Evolutionary conservation across 108 stramenopile species (phyloP), one percentile per base, ranked within the genome.

Genomic region (Nitzschia sp.): DNA sequence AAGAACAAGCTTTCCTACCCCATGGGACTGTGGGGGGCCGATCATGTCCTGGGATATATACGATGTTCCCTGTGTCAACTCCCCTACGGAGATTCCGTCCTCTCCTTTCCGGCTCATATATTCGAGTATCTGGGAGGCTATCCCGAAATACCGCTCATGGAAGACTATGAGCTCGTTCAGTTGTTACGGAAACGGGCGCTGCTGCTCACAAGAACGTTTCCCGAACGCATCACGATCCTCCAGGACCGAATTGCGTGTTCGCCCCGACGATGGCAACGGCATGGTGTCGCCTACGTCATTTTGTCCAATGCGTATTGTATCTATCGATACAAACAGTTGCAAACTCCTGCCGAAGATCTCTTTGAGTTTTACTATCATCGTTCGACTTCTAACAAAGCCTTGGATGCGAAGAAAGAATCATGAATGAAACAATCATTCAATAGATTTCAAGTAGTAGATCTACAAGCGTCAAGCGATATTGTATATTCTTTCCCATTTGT

Each of bases 11-110:
- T 44, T 5, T 22, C 36, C 17, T 26, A 31, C 1, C 60, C 60
- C 1, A 25, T 34, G 5, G 60, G 60, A 1, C 36, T 61, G 28
- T 41, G 36, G 36, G 60, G 60, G n/a, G 60, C 60, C 26, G 60
- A 41, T 25, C 35, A 26, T 44, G 31, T 61, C 38, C 23, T 61
- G 35, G 60, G 60, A 45, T 61, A 61, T 9, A 44, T 61, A 19
- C 60, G 60, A 26, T 61, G 76, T 34, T 57, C 41, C 1, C 13
- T 87, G 26, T 90, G 73, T 58, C 72, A 79, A 21, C 75, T 93
- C n/a, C 91, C 91, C 0, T 96, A 96, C 63, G 95, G 95, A 21
- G 95, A 96, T 83, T 88, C 88, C 63, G 75, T 71, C 28, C 58
- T 96, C 25, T 81, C 88, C 38, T n/a, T 96, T 26, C 89, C 88